Conservation (phyloP, 163 green algal species). For the Scenedesmus sp. region DNA sequence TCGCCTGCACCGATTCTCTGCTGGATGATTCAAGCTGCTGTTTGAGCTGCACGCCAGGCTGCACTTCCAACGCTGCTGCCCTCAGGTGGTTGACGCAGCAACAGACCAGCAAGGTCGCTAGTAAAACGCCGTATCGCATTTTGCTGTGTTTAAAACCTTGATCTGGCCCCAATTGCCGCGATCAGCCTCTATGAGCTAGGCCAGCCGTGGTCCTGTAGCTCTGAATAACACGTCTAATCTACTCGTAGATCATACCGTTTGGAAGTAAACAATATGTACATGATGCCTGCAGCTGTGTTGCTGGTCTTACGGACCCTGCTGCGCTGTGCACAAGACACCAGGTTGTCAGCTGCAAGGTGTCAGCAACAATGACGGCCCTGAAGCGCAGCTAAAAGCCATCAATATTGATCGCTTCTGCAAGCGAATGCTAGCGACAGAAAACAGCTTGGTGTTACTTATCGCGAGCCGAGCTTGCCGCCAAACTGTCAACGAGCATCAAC, state of each 20-base stretch:
- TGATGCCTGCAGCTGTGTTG: not conserved
- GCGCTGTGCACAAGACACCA: not conserved
- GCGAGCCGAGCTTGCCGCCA: not conserved
- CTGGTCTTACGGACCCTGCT: not conserved
- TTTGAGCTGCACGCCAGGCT: not conserved
- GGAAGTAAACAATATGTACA: too few relatives aligned
- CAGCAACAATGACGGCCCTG: not conserved
- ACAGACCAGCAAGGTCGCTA: not conserved
- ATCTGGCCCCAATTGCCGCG: not conserved
- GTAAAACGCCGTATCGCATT: not conserved
- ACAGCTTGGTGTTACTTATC: not conserved
- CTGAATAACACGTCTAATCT: not conserved
- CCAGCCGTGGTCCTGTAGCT: not conserved
- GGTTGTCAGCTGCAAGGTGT: not conserved
- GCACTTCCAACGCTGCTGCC: not conserved
- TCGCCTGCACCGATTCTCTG: not conserved
- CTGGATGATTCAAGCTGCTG: not conserved
- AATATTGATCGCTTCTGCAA: not conserved
- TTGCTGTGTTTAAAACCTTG: not conserved
- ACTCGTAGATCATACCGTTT: not conserved
- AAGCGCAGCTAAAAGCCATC: not conserved
- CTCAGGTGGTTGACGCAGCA: slow-evolving; percentile 3
- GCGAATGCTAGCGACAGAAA: not conserved
- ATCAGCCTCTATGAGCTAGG: not conserved
- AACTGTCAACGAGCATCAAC: not conserved